Percentiles rank a stretch among this genome's conserved stretches.
Evolutionary conservation across 805 yeast species (phyloP).

Genomic region (Yamadazyma paraphyllophila): DNA sequence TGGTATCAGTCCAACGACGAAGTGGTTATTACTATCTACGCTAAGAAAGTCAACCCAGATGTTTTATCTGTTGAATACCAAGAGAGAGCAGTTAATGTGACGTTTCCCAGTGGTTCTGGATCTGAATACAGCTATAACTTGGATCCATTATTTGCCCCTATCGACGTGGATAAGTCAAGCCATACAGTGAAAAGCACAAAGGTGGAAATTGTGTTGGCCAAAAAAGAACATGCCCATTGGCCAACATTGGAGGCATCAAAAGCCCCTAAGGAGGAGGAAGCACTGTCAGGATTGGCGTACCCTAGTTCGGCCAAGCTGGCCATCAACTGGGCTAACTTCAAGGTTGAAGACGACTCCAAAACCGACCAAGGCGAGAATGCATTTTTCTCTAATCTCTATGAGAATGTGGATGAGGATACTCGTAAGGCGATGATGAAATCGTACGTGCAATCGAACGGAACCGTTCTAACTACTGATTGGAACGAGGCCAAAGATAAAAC

Average conservation of each 20-base stretch:
- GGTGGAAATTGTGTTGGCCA: constrained; percentile 63
- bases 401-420: constrained; percentile 83
- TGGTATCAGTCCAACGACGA: constrained; percentile 60
- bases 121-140: constrained; percentile 59
- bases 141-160: constrained; percentile 51
- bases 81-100: constrained; percentile 34
- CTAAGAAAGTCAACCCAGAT: constrained; percentile 59
- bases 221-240: constrained; percentile 53
- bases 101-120: constrained; percentile 47
- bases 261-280: background rate
- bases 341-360: constrained; percentile 46
- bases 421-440: constrained; percentile 96
- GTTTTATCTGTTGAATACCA: constrained; percentile 40
- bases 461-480: constrained; percentile 93
- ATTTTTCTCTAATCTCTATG: constrained; percentile 74
- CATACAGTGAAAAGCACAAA: constrained; percentile 66
- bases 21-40: constrained; percentile 69
- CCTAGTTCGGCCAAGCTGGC: constrained; percentile 65
- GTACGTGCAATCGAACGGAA: constrained; percentile 89
- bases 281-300: constrained; percentile 29
- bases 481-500: constrained; percentile 66
- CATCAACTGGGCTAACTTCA: constrained; percentile 65
- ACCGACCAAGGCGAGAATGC: constrained; percentile 48
- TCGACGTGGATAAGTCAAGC: constrained; percentile 45
- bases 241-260: constrained; percentile 40